These are phyloP conservation scores for Macrophomina phaseolina DNA, from an alignment of 2,329 filamentous ascomycete species.

Conservation along the genomic window DNA sequence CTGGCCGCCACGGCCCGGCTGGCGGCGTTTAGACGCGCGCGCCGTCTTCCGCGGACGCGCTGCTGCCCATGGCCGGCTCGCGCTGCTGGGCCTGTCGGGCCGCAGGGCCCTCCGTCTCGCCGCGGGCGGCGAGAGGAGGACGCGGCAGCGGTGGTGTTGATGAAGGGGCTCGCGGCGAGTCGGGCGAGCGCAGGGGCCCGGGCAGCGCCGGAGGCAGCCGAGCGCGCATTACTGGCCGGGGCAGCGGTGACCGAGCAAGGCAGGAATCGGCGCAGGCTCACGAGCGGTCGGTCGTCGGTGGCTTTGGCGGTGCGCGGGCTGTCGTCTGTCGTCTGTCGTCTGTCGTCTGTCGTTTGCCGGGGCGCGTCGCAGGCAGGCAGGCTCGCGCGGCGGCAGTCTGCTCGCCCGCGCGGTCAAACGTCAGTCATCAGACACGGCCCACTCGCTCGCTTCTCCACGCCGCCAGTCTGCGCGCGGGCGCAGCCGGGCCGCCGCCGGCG, in stretches of 20 bases:
- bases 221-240: background rate
- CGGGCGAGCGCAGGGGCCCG: background rate
- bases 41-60: background rate
- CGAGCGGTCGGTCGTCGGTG: background rate
- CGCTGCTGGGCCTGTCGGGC: no score
- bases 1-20: background rate
- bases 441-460: no score
- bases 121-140: background rate
- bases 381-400: no score
- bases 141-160: background rate
- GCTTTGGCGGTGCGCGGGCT: background rate
- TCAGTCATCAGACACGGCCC: no score
- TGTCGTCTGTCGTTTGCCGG: no score
- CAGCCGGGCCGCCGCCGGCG: no score
- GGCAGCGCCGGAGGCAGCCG: background rate
- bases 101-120: no score
- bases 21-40: background rate
- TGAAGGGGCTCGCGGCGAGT: conserved; percentile 13
- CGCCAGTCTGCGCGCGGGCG: no score
- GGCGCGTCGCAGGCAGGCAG: no score
- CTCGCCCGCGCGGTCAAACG: no score
- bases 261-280: background rate
- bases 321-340: no score
- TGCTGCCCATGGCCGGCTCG: background rate
- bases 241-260: background rate